These are phyloP conservation scores for Xylaria grammica DNA, from an alignment of 495 filamentous ascomycete species.

Conservation along the genomic window DNA sequence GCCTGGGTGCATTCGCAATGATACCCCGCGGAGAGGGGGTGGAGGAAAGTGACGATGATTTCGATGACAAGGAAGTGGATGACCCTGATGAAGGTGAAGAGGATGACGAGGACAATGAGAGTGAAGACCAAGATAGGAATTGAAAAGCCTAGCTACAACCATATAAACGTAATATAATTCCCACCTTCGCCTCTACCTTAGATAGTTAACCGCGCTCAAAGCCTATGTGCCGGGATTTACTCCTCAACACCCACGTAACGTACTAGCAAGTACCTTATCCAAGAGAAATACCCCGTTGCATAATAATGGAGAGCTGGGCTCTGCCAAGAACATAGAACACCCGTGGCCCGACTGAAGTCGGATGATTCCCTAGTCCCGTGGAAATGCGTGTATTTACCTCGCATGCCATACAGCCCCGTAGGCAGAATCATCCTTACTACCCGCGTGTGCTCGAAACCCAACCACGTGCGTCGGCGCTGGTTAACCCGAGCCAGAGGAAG, in stretches of 20 bases:
- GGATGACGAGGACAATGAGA: constrained; percentile 42
- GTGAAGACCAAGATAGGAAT: neutral
- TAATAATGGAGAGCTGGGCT: neutral
- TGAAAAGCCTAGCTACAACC: neutral
- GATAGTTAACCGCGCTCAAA: no score
- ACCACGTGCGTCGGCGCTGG: no score
- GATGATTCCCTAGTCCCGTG: no score
- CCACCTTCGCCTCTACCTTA: neutral
- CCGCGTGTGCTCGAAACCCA: no score
- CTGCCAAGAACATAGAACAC: constrained; percentile 4
- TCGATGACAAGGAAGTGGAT: constrained; percentile 47
- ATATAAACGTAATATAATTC: neutral
- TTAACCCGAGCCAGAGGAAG: no score
- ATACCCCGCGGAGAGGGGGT: constrained; percentile 57
- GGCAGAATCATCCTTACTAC: no score
- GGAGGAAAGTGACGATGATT: constrained; percentile 55
- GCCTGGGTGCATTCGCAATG: constrained; percentile 86
- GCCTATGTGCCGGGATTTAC: no score
- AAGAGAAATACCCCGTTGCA: neutral
- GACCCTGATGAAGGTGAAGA: constrained; percentile 54
- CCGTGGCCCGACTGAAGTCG: neutral
- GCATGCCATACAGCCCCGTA: no score
- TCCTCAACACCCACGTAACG: no score
- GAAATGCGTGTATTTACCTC: no score
- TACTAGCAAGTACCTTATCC: no score